phyloP scores from a whole-genome alignment of 257 asterid species.

The Penstemon davidsonii region DNA sequence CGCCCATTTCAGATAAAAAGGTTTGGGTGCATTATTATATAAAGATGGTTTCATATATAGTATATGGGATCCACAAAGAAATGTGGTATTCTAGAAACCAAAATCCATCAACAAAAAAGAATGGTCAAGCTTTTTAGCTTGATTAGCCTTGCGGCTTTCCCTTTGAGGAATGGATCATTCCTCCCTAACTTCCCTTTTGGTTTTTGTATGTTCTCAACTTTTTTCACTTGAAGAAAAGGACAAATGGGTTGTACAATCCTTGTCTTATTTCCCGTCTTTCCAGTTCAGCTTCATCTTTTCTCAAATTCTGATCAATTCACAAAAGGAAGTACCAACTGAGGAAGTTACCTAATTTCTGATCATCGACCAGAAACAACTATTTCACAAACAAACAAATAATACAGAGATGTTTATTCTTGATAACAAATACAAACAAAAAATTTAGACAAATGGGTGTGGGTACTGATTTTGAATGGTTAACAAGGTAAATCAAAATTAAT shows the following conservation, averaged over 20 bases:
- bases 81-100: constrained; percentile 33
- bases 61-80: constrained; percentile 25
- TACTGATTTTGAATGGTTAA: too few relatives aligned
- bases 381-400: background rate
- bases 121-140: constrained; percentile 10
- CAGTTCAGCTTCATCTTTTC: constrained; percentile 15
- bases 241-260: too few relatives aligned
- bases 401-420: too few relatives aligned
- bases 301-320: background rate
- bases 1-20: background rate
- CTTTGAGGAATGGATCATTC: background rate
- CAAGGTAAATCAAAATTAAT: too few relatives aligned
- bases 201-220: background rate
- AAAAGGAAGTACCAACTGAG: background rate
- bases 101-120: constrained; percentile 20
- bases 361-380: background rate
- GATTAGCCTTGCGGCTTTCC: background rate
- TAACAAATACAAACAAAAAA: too few relatives aligned
- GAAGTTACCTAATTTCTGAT: constrained; percentile 7
- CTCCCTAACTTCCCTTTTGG: constrained; percentile 26
- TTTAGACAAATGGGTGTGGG: too few relatives aligned
- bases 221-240: background rate
- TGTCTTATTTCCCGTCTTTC: background rate
- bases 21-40: background rate
- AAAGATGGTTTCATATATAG: background rate